Conservation (phyloP, 768 basidiomycete species). For the Mycena chlorophos region DNA sequence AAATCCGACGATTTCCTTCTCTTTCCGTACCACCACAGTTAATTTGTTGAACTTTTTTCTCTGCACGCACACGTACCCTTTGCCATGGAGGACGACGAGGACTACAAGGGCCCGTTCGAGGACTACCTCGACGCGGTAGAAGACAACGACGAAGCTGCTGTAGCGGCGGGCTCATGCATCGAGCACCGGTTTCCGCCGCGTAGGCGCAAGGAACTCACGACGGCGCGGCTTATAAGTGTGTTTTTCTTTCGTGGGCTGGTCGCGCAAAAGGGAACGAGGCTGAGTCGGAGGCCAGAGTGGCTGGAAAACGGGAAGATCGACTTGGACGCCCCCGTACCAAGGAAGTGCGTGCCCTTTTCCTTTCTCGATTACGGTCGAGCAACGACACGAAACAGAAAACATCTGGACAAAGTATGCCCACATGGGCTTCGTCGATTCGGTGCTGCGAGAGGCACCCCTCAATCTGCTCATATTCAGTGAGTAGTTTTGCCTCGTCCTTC, state of each 20-base stretch:
- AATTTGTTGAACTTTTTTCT: too few relatives aligned
- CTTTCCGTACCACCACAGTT: too few relatives aligned
- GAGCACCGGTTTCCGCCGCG: background rate
- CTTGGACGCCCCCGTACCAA: background rate
- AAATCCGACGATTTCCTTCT: too few relatives aligned
- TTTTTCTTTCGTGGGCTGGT: background rate
- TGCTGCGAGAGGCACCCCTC: background rate
- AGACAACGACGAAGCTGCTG: background rate
- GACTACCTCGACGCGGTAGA: too few relatives aligned
- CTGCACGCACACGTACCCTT: too few relatives aligned
- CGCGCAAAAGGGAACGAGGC: background rate
- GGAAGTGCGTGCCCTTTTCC: background rate
- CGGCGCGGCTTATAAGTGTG: background rate
- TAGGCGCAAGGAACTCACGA: background rate
- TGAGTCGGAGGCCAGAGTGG: background rate
- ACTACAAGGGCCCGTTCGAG: too few relatives aligned
- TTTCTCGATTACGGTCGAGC: background rate
- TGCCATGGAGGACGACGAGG: too few relatives aligned
- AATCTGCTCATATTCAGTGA: background rate
- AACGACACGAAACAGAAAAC: background rate
- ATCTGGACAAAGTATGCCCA: background rate
- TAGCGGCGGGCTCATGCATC: background rate
- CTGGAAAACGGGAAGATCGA: background rate
- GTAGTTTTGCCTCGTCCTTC: background rate
- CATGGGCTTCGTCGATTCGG: background rate